phyloP scores from a whole-genome alignment of 768 basidiomycete species.

The Termitomyces sp. region DNA sequence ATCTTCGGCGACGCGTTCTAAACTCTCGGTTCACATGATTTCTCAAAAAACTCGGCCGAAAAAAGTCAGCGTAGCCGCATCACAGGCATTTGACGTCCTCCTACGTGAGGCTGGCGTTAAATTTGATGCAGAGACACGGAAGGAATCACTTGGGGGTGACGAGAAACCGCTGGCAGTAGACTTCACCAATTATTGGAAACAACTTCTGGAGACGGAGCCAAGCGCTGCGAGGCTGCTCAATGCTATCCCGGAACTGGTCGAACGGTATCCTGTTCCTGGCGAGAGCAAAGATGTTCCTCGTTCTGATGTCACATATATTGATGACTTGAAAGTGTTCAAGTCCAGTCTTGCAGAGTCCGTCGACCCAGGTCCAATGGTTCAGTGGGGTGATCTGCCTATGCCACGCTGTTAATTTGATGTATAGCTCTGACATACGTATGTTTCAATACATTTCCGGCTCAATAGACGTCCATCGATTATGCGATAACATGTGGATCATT shows the following conservation, averaged over 20 bases:
- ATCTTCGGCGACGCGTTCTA: constrained; percentile 62
- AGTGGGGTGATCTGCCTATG: constrained; percentile 69
- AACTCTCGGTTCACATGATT: constrained; percentile 77
- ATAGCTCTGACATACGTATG: neutral
- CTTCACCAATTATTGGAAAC: constrained; percentile 63
- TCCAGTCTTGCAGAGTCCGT: constrained; percentile 45
- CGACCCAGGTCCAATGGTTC: constrained; percentile 60
- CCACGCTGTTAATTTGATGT: constrained; percentile 40
- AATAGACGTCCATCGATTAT: neutral
- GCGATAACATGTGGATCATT: neutral
- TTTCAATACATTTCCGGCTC: neutral
- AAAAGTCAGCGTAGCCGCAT: constrained; percentile 60
- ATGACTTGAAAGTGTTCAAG: constrained; percentile 66
- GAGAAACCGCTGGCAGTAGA: constrained; percentile 51
- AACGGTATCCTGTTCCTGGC: constrained; percentile 48
- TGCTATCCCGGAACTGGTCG: constrained; percentile 51
- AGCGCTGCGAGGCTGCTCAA: constrained; percentile 41
- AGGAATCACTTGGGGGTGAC: constrained; percentile 44
- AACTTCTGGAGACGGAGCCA: constrained; percentile 32
- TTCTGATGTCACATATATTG: constrained; percentile 51
- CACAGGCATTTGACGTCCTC: constrained; percentile 51
- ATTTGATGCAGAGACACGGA: constrained; percentile 47
- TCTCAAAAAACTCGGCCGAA: constrained; percentile 60
- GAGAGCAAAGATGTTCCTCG: constrained; percentile 41
- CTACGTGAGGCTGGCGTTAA: constrained; percentile 44